These are phyloP conservation scores for Mycena olivaceomarginata DNA, from an alignment of 768 basidiomycete genomes.

Conservation along the genomic window DNA sequence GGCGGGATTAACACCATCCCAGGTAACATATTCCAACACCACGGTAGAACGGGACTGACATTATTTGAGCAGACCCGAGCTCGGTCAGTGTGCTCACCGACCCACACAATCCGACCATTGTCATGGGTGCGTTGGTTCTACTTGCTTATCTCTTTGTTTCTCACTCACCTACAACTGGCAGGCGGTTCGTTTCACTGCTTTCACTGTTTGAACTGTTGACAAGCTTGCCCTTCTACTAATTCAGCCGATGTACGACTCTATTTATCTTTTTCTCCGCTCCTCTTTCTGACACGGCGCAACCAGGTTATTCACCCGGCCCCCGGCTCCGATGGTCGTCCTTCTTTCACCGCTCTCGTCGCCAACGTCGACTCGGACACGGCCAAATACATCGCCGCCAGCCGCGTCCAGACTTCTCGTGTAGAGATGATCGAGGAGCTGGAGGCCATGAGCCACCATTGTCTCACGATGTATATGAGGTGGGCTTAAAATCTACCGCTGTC, in stretches of 20 bases:
- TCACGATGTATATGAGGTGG: not conserved
- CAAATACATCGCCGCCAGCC: slow-evolving; percentile 75
- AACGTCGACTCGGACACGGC: slow-evolving; percentile 86
- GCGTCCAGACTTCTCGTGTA: not conserved
- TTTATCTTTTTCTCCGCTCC: not conserved
- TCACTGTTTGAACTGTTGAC: slow-evolving; percentile 60
- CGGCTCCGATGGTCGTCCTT: slow-evolving; percentile 86
- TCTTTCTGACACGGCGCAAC: too few relatives aligned
- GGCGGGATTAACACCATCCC: slow-evolving; percentile 91
- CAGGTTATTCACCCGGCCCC: slow-evolving; percentile 88
- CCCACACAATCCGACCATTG: slow-evolving; percentile 83
- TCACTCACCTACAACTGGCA: not conserved
- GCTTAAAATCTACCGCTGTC: too few relatives aligned
- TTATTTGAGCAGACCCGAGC: slow-evolving; percentile 64
- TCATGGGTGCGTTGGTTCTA: slow-evolving; percentile 69
- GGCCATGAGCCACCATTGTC: not conserved
- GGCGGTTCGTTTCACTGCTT: slow-evolving; percentile 22
- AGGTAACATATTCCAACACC: not conserved
- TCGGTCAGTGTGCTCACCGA: slow-evolving; percentile 71
- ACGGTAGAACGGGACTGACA: not conserved
- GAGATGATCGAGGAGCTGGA: slow-evolving; percentile 2
- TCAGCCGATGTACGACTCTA: slow-evolving; percentile 71
- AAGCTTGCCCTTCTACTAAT: not conserved
- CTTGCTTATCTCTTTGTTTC: too few relatives aligned
- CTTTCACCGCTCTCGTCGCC: slow-evolving; percentile 87